Evolutionary conservation across 2,329 filamentous ascomycete species (phyloP).

Genomic region (Clonostachys sp.): DNA sequence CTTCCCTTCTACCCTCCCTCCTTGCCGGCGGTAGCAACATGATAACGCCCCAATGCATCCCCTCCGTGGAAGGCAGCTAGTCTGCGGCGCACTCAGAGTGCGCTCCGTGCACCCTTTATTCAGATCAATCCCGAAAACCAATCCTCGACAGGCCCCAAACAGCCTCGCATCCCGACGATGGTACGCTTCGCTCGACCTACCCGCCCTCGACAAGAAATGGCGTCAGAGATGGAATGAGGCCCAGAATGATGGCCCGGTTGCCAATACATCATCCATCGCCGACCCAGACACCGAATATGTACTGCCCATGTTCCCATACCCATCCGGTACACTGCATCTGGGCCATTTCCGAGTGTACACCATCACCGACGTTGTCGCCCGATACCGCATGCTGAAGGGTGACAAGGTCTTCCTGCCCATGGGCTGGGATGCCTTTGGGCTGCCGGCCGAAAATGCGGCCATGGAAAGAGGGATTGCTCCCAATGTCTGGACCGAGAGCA

Average conservation of each 20-base stretch:
- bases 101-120: not conserved
- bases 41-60: constrained; percentile 16
- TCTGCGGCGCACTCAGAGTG: constrained; percentile 7
- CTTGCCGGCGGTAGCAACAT: not conserved
- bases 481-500: constrained; percentile 71
- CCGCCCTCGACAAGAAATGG: constrained; percentile 45
- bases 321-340: constrained; percentile 80
- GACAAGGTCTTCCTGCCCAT: constrained; percentile 79
- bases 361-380: constrained; percentile 79
- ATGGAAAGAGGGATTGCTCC: constrained; percentile 78
- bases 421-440: constrained; percentile 90
- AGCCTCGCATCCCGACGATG: constrained; percentile 12
- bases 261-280: constrained; percentile 4
- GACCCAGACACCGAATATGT: constrained; percentile 55
- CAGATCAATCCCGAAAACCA: not conserved
- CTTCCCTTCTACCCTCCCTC: too few relatives aligned
- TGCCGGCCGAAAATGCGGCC: constrained; percentile 88
- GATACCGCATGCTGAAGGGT: constrained; percentile 72
- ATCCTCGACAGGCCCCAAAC: too few relatives aligned
- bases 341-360: constrained; percentile 87
- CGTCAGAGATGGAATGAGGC: constrained; percentile 34
- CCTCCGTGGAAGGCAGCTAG: constrained; percentile 15
- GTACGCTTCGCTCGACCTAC: constrained; percentile 39
- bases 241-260: constrained; percentile 4
- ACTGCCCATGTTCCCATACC: constrained; percentile 91